Evolutionary conservation across 192 early-diverging fungal genomes (phyloP), one percentile per base, ranked within the genome.

Genomic region (Coemansia sp.): DNA sequence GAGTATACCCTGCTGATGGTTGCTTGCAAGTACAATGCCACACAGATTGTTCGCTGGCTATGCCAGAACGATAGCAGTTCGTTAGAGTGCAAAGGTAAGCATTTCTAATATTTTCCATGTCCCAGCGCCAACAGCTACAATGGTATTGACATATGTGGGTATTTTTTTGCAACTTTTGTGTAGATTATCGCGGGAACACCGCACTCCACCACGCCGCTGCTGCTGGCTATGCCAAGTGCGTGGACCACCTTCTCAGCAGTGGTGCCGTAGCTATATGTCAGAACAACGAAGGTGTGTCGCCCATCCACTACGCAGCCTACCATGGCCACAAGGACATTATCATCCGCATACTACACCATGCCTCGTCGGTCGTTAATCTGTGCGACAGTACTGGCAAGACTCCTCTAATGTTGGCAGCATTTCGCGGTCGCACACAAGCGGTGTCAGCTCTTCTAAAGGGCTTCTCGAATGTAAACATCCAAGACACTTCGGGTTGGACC

Each of bases 351-450:
- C 7, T 68, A 24, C 24, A 16, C 1, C 62, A 65, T 11, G 16
- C 63, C 16, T 12, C 60, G 3, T 12, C 22, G 9, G 44, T 38
- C 12, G 43, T 50, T 38, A 41, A 69, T 18, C 9, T 64, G 22
- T 62, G 64, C 20, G 80, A 83, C 63, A 62, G 18, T 24, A 72
- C 66, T 5, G 80, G 75, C 36, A 77, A 78, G 58, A 82, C 80
- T 0, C 69, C 80, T 13, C 65, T 82, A 64, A 82, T 82, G 80
- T 62, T 82, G 5, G 80, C 80, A 9, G 74, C 80, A 9, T 82
- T 77, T 41, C 75, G 75, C 24, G 80, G 80, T 10, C 80, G 75
- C 57, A 82, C 75, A 1, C 75, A 69, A 20, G 55, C 66, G 1
- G 75, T 69, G 2, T 71, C 66, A 13, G 29, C 46, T 20, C 66